Conservation (phyloP, 202 grass and related monocot genomes). For the Panicum virgatum region DNA sequence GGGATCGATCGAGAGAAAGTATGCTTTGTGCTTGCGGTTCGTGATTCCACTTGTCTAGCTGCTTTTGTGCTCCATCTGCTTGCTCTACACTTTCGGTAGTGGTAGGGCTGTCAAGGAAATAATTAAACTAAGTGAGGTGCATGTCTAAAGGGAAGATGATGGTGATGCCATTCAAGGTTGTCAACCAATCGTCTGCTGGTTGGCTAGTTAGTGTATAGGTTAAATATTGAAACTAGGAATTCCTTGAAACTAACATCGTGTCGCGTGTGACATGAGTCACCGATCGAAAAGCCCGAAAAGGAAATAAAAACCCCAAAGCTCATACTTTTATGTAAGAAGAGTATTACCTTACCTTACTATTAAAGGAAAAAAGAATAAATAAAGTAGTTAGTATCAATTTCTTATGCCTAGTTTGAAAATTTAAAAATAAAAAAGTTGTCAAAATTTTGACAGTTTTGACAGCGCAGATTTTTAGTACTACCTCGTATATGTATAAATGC, state of each 20-base stretch:
- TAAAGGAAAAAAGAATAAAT: not conserved
- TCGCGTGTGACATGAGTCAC: not conserved
- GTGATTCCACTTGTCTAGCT: constrained; percentile 33
- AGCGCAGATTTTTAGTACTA: no score
- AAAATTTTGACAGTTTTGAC: not conserved
- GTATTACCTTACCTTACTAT: no score
- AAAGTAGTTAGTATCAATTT: not conserved
- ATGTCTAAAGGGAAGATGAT: not conserved
- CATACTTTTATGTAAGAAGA: not conserved
- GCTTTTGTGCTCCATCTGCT: constrained; percentile 5
- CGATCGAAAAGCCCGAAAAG: not conserved
- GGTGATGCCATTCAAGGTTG: constrained; percentile 23
- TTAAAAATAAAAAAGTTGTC: not conserved
- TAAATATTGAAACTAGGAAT: not conserved
- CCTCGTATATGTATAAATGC: no score
- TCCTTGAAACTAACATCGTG: no score
- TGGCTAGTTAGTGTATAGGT: not conserved
- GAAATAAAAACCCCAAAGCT: not conserved
- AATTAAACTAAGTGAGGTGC: not conserved
- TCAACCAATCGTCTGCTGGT: not conserved
- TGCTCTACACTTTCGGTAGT: constrained; percentile 23
- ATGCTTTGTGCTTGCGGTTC: constrained; percentile 7
- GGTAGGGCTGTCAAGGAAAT: constrained; percentile 30
- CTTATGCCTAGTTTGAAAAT: not conserved
- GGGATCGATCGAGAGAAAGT: no score